Conservation (phyloP, 2,329 filamentous ascomycete genomes). For the Aspergillus aculeatus region DNA sequence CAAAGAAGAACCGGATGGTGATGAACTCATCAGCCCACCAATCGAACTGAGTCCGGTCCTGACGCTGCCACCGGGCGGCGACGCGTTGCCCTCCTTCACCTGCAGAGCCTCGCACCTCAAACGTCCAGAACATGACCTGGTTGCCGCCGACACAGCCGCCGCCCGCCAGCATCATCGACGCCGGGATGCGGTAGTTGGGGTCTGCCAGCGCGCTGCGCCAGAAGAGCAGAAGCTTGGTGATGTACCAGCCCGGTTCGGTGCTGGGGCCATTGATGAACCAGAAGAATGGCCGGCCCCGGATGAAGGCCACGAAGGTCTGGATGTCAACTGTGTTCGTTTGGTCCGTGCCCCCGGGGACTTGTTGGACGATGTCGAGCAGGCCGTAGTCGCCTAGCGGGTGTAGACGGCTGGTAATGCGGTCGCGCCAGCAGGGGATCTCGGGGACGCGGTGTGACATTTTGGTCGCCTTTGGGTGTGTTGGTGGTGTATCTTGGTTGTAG, state of each 20-base stretch:
- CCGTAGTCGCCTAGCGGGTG: neutral
- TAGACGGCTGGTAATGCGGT: neutral
- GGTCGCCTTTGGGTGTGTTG: neutral
- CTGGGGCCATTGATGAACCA: slow-evolving; percentile 34
- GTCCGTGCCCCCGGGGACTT: neutral
- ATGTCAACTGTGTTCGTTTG: neutral
- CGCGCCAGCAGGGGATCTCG: neutral
- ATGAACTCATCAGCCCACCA: neutral
- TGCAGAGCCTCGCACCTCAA: neutral
- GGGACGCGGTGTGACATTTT: neutral
- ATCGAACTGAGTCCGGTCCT: neutral
- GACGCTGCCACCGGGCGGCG: neutral
- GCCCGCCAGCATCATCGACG: neutral
- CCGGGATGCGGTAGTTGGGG: neutral
- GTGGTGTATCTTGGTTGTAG: too few relatives aligned
- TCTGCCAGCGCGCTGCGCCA: neutral
- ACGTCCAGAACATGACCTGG: neutral
- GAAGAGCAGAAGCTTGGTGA: neutral
- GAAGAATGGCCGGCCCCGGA: slow-evolving; percentile 23
- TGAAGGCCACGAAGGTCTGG: neutral
- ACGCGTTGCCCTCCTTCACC: neutral
- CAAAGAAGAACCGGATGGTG: neutral
- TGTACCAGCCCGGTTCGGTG: slow-evolving; percentile 19
- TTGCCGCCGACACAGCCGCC: neutral
- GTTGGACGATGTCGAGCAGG: neutral